phyloP scores from a whole-genome alignment of 2,329 filamentous ascomycete species.

The Delphinella strobiligena region DNA sequence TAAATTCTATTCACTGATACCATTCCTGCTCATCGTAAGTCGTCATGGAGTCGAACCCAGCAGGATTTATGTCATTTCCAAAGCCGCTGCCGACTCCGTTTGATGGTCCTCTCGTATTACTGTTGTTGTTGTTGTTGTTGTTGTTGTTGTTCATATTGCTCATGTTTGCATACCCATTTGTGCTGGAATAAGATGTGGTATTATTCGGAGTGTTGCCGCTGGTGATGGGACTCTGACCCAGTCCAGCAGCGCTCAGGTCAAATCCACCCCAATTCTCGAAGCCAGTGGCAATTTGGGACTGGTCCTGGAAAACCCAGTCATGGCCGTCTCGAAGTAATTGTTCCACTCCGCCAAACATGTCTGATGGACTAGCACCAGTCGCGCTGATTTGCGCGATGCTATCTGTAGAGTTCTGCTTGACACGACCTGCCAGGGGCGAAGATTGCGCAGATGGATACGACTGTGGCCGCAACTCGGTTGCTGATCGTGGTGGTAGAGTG shows the following conservation, averaged over 20 bases:
- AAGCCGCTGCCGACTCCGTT: neutral
- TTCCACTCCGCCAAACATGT: conserved; percentile 48
- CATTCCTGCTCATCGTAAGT: conserved; percentile 9
- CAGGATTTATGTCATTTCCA: neutral
- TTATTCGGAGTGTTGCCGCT: neutral
- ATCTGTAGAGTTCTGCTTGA: conserved; percentile 13
- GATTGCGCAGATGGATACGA: conserved; percentile 4
- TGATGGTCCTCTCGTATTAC: neutral
- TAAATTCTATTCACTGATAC: conserved; percentile 8
- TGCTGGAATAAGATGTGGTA: neutral
- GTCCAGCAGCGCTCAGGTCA: neutral
- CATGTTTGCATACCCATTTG: neutral
- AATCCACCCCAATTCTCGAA: conserved; percentile 46
- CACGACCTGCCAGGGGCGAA: conserved; percentile 1
- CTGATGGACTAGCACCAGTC: conserved; percentile 31
- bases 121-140: neutral
- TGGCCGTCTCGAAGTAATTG: conserved; percentile 51
- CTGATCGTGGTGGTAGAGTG: conserved; percentile 5
- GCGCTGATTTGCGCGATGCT: conserved; percentile 10
- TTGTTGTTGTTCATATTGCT: neutral
- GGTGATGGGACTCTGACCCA: conserved; percentile 3
- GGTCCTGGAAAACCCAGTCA: conserved; percentile 46
- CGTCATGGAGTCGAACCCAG: conserved; percentile 6
- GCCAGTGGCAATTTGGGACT: conserved; percentile 46
- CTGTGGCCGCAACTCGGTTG: neutral